Evolutionary conservation across 2,329 filamentous ascomycete genomes (phyloP).

Genomic region (Trichoderma koningiopsis): DNA sequence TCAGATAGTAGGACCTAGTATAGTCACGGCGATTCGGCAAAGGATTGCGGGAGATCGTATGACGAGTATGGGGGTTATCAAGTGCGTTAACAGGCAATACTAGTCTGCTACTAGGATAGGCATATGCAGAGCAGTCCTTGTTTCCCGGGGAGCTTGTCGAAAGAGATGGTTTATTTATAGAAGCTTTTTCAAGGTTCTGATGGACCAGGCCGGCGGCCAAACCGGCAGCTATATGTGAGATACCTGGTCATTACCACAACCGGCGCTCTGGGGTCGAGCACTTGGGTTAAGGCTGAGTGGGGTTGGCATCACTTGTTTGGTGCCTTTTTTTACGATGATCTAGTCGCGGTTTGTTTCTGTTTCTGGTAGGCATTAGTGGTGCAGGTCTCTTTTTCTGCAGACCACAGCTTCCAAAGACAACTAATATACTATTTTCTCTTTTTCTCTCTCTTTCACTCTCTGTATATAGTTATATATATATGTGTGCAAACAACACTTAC

Average conservation of each 20-base stretch:
- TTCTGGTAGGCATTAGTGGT: background rate
- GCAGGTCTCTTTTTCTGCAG: background rate
- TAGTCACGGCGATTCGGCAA: background rate
- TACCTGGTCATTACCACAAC: background rate
- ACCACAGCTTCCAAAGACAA: no score
- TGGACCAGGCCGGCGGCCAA: constrained; percentile 4
- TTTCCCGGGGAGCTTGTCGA: background rate
- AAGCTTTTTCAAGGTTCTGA: constrained; percentile 19
- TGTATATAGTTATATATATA: background rate
- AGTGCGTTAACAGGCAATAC: background rate
- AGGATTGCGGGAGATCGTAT: background rate
- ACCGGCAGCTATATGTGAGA: constrained; percentile 5
- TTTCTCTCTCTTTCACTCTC: background rate
- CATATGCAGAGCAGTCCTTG: background rate
- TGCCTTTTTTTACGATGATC: background rate
- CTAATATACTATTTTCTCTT: no score
- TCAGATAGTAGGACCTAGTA: background rate
- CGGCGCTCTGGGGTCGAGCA: background rate
- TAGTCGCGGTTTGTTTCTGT: background rate
- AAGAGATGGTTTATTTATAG: constrained; percentile 7
- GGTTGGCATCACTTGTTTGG: background rate
- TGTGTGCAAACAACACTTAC: background rate
- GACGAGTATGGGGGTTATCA: background rate
- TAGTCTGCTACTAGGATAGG: background rate
- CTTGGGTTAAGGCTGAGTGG: constrained; percentile 17